Percentiles rank a stretch among this genome's conserved stretches.
Evolutionary conservation across 2,329 filamentous ascomycete genomes (phyloP).

Genomic region (Xylariales sp.): DNA sequence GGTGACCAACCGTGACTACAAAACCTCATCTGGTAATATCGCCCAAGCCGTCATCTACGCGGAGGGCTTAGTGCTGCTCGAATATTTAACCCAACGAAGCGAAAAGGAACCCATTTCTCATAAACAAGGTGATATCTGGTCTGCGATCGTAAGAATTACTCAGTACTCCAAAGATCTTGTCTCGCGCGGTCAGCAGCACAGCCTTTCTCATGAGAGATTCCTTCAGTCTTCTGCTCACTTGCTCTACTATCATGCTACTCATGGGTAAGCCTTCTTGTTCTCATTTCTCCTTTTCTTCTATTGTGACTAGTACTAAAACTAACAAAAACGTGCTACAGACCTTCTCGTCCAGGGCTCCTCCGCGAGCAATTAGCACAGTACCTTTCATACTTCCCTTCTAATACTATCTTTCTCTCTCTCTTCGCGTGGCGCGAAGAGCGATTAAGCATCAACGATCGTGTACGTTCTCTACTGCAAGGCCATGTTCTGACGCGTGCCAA

Average conservation of each 20-base stretch:
- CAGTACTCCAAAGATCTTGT: constrained; percentile 58
- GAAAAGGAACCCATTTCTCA: constrained; percentile 58
- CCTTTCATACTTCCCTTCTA: constrained; percentile 75
- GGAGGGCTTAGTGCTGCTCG: constrained; percentile 72
- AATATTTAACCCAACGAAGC: constrained; percentile 68
- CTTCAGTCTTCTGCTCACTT: constrained; percentile 76
- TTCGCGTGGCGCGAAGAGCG: constrained; percentile 80
- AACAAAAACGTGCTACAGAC: constrained; percentile 53
- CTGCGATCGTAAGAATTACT: constrained; percentile 58
- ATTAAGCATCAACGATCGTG: constrained; percentile 79
- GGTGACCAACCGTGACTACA: constrained; percentile 64
- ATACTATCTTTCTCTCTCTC: constrained; percentile 79
- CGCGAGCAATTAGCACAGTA: constrained; percentile 71
- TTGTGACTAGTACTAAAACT: not conserved
- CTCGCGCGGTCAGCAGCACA: constrained; percentile 50
- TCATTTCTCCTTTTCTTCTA: too few relatives aligned
- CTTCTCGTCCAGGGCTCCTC: constrained; percentile 75
- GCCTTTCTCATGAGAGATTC: constrained; percentile 67
- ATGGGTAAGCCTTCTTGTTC: constrained; percentile 56
- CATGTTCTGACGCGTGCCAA: constrained; percentile 57
- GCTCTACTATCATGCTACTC: constrained; percentile 72
- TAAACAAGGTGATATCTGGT: constrained; percentile 66
- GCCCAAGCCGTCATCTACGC: constrained; percentile 65
- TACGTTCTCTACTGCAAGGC: constrained; percentile 72
- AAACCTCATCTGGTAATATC: constrained; percentile 62